A percentile compares a stretch with the other conserved stretches of the same genome.
Conservation (phyloP, 148 eudicot species). For the Linanthus parryae region DNA sequence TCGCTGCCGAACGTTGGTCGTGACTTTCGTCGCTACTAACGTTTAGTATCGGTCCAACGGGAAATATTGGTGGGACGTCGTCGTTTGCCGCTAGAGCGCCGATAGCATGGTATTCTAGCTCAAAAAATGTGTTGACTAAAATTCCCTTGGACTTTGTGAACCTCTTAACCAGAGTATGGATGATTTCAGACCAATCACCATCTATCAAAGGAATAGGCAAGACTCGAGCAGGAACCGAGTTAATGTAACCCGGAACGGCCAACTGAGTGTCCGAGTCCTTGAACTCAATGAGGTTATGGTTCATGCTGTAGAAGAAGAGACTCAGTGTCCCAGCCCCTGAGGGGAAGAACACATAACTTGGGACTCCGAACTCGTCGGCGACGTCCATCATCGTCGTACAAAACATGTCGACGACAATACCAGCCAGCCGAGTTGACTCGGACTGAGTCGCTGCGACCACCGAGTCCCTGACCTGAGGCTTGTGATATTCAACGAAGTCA, state of each 20-base stretch:
- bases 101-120: conserved; percentile 19
- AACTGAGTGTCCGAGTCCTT: conserved; percentile 8
- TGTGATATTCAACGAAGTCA: conserved; percentile 8
- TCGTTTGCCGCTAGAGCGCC: conserved; percentile 3
- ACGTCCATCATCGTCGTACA: conserved; percentile 29
- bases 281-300: conserved; percentile 9
- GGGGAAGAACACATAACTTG: conserved; percentile 30
- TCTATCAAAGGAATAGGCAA: conserved; percentile 15
- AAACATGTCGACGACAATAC: conserved; percentile 32
- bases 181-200: background rate
- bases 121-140: conserved; percentile 25
- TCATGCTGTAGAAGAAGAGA: conserved; percentile 8
- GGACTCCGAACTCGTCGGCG: conserved; percentile 24
- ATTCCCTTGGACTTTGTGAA: conserved; percentile 24
- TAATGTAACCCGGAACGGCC: conserved; percentile 22
- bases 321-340: conserved; percentile 16
- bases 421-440: conserved; percentile 14
- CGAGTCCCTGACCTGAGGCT: conserved; percentile 10
- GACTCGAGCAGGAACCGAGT: conserved; percentile 18
- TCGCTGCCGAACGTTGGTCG: background rate
- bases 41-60: conserved; percentile 29
- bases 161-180: conserved; percentile 4
- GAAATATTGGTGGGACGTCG: conserved; percentile 27
- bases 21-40: background rate
- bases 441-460: background rate